These are phyloP conservation scores for Penicillium sp. DNA, from an alignment of 2,329 filamentous ascomycete species.

Conservation along the genomic window DNA sequence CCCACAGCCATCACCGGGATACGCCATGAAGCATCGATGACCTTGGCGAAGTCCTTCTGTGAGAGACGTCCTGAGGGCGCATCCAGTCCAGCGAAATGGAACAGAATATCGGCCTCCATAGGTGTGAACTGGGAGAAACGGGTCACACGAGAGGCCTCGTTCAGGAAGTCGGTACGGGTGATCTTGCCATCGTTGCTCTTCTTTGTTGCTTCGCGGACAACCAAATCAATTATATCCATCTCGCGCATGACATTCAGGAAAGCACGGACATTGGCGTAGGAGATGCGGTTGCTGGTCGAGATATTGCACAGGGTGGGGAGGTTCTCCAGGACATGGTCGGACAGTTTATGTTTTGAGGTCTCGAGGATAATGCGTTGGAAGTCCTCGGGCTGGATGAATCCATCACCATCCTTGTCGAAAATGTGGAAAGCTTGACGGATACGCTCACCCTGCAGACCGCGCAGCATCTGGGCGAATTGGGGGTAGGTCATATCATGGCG, in stretches of 20 bases:
- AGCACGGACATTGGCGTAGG: conserved; percentile 91
- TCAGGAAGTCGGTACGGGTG: conserved; percentile 84
- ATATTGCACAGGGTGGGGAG: conserved; percentile 92
- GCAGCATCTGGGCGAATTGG: conserved; percentile 96
- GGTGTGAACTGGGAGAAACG: conserved; percentile 94
- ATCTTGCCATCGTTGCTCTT: conserved; percentile 87
- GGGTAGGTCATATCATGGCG: conserved; percentile 87
- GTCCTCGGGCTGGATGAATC: conserved; percentile 88
- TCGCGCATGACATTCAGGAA: conserved; percentile 97
- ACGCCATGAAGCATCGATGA: conserved; percentile 87
- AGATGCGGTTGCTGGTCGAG: conserved; percentile 81
- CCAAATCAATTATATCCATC: conserved; percentile 93
- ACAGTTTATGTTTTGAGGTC: conserved; percentile 90
- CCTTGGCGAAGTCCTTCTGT: conserved; percentile 80
- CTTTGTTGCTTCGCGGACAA: conserved; percentile 74
- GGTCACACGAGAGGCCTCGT: conserved; percentile 82
- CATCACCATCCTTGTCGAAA: conserved; percentile 84
- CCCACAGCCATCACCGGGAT: conserved; percentile 50
- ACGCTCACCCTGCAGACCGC: conserved; percentile 88
- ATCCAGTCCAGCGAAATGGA: conserved; percentile 93
- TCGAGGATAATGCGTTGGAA: conserved; percentile 95
- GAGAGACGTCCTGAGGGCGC: conserved; percentile 77
- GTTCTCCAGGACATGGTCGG: conserved; percentile 86
- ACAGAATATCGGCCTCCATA: conserved; percentile 97
- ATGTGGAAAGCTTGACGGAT: conserved; percentile 89